Percentiles rank a stretch among this genome's conserved stretches.
These are phyloP conservation scores for Fusarium buxicola DNA, from an alignment of 2,329 filamentous ascomycete genomes.

Conservation along the genomic window DNA sequence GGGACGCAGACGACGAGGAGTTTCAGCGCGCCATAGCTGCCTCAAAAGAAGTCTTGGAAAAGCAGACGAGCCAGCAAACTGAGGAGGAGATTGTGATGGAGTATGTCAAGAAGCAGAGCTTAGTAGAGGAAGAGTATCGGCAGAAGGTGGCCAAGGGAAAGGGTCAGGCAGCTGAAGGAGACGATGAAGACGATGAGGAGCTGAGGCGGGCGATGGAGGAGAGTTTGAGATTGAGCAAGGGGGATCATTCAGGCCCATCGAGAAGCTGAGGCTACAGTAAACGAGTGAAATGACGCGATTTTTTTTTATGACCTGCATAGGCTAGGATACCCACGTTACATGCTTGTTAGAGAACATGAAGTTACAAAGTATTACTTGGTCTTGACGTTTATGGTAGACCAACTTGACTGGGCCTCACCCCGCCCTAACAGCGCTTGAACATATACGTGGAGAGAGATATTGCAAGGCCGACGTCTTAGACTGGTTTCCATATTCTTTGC, in stretches of 20 bases:
- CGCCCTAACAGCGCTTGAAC: too few species aligned
- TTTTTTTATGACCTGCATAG: constrained; percentile 5
- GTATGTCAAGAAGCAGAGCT: constrained; percentile 80
- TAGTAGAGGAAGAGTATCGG: constrained; percentile 72
- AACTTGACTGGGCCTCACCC: too few species aligned
- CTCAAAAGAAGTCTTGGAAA: constrained; percentile 54
- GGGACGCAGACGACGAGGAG: constrained; percentile 43
- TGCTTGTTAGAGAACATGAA: too few species aligned
- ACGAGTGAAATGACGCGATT: constrained; percentile 1
- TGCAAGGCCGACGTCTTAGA: too few species aligned
- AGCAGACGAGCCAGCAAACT: constrained; percentile 57
- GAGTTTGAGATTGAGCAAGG: constrained; percentile 60
- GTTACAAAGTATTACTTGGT: too few species aligned
- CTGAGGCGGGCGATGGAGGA: constrained; percentile 65
- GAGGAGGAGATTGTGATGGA: constrained; percentile 80
- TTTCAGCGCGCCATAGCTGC: constrained; percentile 56
- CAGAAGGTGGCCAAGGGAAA: constrained; percentile 51
- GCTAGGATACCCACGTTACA: constrained; percentile 29
- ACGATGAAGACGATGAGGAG: constrained; percentile 64
- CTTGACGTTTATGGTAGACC: too few species aligned
- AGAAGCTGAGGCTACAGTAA: constrained; percentile 19
- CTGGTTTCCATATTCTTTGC: too few species aligned
- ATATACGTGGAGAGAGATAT: too few species aligned
- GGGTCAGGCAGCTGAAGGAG: constrained; percentile 45
- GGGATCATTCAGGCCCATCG: constrained; percentile 44